These are phyloP conservation scores for Fusarium pseudocircinatum DNA, from an alignment of 2,329 filamentous ascomycete genomes.

Conservation along the genomic window DNA sequence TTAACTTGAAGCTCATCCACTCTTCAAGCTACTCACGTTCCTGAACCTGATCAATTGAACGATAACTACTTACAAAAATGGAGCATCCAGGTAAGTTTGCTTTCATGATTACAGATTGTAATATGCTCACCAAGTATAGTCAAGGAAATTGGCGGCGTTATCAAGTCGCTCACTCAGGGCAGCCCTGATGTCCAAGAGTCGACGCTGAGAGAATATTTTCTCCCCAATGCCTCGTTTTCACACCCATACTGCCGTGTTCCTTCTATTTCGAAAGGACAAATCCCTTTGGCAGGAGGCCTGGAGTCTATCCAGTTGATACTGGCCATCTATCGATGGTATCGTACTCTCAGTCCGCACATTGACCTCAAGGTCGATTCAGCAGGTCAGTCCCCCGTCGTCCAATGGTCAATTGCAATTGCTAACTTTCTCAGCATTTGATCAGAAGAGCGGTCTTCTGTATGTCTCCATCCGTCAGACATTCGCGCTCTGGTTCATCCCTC, in stretches of 20 bases:
- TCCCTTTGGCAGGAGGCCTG: slow-evolving; percentile 55
- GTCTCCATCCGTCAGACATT: slow-evolving; percentile 79
- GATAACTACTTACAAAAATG: slow-evolving; percentile 11
- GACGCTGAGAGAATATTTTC: slow-evolving; percentile 78
- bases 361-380: slow-evolving; percentile 71
- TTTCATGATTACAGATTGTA: neutral
- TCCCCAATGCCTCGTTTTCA: slow-evolving; percentile 74
- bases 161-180: slow-evolving; percentile 74
- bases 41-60: neutral
- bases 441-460: slow-evolving; percentile 73
- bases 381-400: slow-evolving; percentile 45
- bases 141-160: slow-evolving; percentile 71
- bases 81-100: slow-evolving; percentile 54
- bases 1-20: neutral
- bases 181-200: slow-evolving; percentile 71
- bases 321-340: slow-evolving; percentile 84
- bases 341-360: slow-evolving; percentile 80
- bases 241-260: slow-evolving; percentile 82
- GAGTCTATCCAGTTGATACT: slow-evolving; percentile 74
- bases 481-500: slow-evolving; percentile 79
- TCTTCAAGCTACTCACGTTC: neutral
- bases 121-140: slow-evolving; percentile 44
- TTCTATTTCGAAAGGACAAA: slow-evolving; percentile 54
- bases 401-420: neutral
- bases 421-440: slow-evolving; percentile 69